Base-by-base conservation (phyloP, 306 rosid species). In the Prosopis cineraria region DNA sequence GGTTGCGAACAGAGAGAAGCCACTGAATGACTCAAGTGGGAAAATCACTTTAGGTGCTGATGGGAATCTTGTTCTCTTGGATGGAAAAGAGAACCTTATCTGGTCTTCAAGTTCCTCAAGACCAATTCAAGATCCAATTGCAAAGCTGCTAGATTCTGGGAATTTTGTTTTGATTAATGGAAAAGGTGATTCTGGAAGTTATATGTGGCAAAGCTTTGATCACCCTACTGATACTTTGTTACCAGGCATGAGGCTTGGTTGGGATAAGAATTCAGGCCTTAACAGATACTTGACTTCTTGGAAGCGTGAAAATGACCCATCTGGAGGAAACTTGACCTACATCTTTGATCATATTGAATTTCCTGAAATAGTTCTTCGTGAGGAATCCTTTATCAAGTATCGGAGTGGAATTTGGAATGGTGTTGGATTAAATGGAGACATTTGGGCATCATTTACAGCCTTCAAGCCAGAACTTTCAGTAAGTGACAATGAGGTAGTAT, bases 1-100 rank as follows among this genome's bases (percentile, higher is more conserved):
- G 83, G 80, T 83, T 39, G 83, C 83, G 31, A 83, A 83, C 34
- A 83, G 86, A 78, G 70, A 78, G 40, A 48, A 16, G 3, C 80
- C 83, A 60, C 77, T 78, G n/a, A 68, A 78, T 60, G 80, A 78
- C 70, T 36, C 70, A 0, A 31, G 17, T 16, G 80, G 76, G 37
- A 67, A 55, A 3, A 47, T 82, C 45, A 67, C 56, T 13, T 14
- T 82, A 10, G 77, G 64, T 68, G 78, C 58, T 60, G 78, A 68
- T 74, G 80, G 86, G 39, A 69, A 79, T 60, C 41, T 79, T 69
- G 56, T 60, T 24, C 74, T 83, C 62, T 53, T 69, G 34, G 86
- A 83, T 74, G 82, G 79, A 75, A 31, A 34, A 41, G 56, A 70
- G 34, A 34, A 72, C 72, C 25, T 9, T 11, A 20, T 70, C 31